Evolutionary conservation across 768 basidiomycete genomes (phyloP).

Genomic region (Leccinum disarticulatum): DNA sequence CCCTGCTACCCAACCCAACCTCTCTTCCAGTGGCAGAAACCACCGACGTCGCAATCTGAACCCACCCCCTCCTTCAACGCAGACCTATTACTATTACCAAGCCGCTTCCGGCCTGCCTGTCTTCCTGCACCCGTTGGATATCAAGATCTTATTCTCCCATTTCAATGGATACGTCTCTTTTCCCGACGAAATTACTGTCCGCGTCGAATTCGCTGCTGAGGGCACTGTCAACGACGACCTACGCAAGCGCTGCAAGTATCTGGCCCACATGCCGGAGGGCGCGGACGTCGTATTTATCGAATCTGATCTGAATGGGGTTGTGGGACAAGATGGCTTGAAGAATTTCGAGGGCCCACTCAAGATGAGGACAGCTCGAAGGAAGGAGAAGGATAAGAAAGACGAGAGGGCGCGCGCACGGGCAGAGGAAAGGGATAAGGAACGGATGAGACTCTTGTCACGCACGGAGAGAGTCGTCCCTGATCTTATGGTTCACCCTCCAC

Average conservation of each 20-base stretch:
- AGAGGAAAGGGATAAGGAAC: conserved; percentile 75
- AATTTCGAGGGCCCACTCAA: conserved; percentile 83
- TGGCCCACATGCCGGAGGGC: conserved; percentile 87
- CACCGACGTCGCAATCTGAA: conserved; percentile 76
- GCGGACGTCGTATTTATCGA: conserved; percentile 95
- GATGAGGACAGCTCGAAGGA: conserved; percentile 67
- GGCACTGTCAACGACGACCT: conserved; percentile 90
- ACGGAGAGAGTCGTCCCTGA: conserved; percentile 12
- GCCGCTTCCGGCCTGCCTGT: conserved; percentile 87
- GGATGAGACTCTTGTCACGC: conserved; percentile 32
- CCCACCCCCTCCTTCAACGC: conserved; percentile 82
- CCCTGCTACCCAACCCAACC: conserved; percentile 4
- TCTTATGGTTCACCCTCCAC: conserved; percentile 7
- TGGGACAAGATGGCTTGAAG: conserved; percentile 72
- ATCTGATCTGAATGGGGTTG: conserved; percentile 75
- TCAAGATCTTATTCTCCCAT: conserved; percentile 85
- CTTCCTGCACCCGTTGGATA: conserved; percentile 95
- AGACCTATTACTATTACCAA: conserved; percentile 96
- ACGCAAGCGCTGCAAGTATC: conserved; percentile 93
- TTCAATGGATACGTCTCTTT: conserved; percentile 80
- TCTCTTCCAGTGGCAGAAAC: conserved; percentile 35
- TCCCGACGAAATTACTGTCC: conserved; percentile 77
- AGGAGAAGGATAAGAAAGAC: conserved; percentile 83
- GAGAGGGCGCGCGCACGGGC: conserved; percentile 78
- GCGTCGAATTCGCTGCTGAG: conserved; percentile 75